Evolutionary conservation across 331 rosid genomes (phyloP).

Genomic region (Rhamnella rubrinervis): DNA sequence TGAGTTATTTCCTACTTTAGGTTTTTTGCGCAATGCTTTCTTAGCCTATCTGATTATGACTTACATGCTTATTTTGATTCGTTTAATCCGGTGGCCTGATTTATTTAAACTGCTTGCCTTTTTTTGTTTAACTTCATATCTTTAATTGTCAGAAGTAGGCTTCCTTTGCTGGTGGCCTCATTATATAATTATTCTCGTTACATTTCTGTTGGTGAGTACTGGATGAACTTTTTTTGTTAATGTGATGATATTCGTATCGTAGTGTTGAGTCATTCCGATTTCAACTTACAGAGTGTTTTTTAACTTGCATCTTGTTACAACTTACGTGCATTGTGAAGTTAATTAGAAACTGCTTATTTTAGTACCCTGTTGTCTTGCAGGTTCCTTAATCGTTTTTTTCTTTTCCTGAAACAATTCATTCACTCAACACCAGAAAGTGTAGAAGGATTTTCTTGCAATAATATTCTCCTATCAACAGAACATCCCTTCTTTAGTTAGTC

Average conservation of each 20-base stretch:
- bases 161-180: neutral
- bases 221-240: neutral
- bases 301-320: no score
- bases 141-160: neutral
- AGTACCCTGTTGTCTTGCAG: slow-evolving; percentile 14
- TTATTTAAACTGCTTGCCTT: neutral
- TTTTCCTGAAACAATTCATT: slow-evolving; percentile 18
- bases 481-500: slow-evolving; percentile 13
- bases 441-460: slow-evolving; percentile 13
- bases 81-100: neutral
- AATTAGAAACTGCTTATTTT: slow-evolving; percentile 18
- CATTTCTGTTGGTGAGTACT: neutral
- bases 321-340: neutral
- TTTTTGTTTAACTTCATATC: neutral
- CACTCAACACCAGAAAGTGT: neutral
- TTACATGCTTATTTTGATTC: neutral
- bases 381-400: slow-evolving; percentile 20
- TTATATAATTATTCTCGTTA: neutral
- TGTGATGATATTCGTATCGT: neutral
- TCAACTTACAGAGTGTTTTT: no score
- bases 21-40: neutral
- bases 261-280: no score
- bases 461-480: neutral
- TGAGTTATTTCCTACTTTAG: neutral
- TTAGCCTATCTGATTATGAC: neutral